phyloP scores from a whole-genome alignment of 106 monocot species.

The Vanilla planifolia region DNA sequence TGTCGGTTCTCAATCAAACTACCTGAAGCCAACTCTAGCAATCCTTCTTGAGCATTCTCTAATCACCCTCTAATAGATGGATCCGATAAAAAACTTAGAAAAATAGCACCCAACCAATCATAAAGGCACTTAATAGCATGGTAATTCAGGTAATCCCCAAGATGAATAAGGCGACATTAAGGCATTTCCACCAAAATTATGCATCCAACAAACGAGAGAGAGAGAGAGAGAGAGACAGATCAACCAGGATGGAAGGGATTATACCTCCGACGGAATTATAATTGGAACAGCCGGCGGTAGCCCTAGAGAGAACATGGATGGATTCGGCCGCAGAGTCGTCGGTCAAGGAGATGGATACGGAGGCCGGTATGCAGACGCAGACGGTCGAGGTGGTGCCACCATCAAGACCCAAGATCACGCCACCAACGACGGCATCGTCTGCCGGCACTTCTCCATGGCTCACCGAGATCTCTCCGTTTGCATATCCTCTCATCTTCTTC shows the following conservation, averaged over 20 bases:
- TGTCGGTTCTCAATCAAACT: no score
- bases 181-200: no score
- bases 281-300: constrained; percentile 84
- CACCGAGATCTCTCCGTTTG: constrained; percentile 37
- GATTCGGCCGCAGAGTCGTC: constrained; percentile 13
- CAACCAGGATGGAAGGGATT: background rate
- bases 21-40: no score
- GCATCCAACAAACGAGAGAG: no score
- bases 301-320: constrained; percentile 63
- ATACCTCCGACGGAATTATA: constrained; percentile 94
- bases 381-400: constrained; percentile 88
- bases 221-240: background rate
- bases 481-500: constrained; percentile 43
- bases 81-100: no score
- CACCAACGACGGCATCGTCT: constrained; percentile 13
- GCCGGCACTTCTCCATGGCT: constrained; percentile 23
- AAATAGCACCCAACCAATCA: no score
- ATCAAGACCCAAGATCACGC: constrained; percentile 77
- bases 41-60: no score
- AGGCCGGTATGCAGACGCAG: constrained; percentile 67
- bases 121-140: no score
- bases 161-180: no score
- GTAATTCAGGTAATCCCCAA: no score
- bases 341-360: constrained; percentile 22
- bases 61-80: no score